These are phyloP conservation scores for Didymellaceae sp. DNA, from an alignment of 2,329 filamentous ascomycete species.

Conservation along the genomic window DNA sequence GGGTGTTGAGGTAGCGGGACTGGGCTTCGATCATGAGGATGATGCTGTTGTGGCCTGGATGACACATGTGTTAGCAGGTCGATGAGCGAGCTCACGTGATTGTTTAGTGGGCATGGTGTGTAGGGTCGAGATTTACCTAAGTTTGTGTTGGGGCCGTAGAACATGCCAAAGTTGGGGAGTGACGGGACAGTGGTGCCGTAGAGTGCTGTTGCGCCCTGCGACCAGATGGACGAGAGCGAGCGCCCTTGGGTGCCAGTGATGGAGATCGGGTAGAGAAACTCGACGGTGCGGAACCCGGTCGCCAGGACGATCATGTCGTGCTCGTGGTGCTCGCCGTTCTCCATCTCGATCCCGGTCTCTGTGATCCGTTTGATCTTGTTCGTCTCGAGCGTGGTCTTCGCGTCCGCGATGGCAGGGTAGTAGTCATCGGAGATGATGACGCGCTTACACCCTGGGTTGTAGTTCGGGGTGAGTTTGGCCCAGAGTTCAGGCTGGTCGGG, in stretches of 20 bases:
- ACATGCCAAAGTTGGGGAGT: conserved; percentile 63
- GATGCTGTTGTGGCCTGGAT: conserved; percentile 64
- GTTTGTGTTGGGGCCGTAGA: conserved; percentile 65
- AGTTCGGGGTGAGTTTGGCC: conserved; percentile 61
- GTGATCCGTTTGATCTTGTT: conserved; percentile 56
- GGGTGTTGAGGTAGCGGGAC: conserved; percentile 59
- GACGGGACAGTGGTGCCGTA: conserved; percentile 60
- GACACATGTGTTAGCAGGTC: too few relatives aligned
- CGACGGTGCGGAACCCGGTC: conserved; percentile 64
- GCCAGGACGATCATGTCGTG: conserved; percentile 65
- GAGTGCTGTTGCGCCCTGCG: conserved; percentile 58
- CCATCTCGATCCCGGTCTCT: conserved; percentile 55
- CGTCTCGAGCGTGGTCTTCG: conserved; percentile 61
- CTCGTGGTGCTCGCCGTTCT: conserved; percentile 50
- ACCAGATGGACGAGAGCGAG: conserved; percentile 60
- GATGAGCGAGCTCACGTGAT: too few relatives aligned
- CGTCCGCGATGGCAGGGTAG: conserved; percentile 56
- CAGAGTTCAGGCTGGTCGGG: conserved; percentile 58
- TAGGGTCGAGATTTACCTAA: too few relatives aligned
- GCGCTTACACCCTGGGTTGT: conserved; percentile 62
- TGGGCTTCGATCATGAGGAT: conserved; percentile 69
- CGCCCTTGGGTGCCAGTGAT: conserved; percentile 56
- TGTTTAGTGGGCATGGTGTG: too few relatives aligned
- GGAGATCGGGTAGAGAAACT: conserved; percentile 65
- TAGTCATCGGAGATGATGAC: conserved; percentile 64